Evolutionary conservation across 2,329 filamentous ascomycete genomes (phyloP).

Genomic region (Colletotrichum tropicale): DNA sequence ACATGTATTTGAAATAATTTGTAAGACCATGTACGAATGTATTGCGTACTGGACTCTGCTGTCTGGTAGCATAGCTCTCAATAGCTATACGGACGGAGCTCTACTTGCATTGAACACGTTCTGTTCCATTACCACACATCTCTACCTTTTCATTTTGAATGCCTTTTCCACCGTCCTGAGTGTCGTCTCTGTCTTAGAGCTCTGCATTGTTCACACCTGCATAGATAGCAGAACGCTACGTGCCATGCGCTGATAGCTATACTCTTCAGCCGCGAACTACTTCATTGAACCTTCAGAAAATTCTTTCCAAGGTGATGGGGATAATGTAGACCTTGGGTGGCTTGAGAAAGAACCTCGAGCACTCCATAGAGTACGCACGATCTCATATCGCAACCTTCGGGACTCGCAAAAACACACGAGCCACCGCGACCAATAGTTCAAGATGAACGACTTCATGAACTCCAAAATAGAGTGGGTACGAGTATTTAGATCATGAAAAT

Average conservation of each 20-base stretch:
- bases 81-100: too few species aligned
- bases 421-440: too few species aligned
- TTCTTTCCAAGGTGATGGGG: neutral
- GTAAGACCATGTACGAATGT: neutral
- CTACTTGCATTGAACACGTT: too few species aligned
- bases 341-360: neutral
- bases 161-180: neutral
- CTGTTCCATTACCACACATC: too few species aligned
- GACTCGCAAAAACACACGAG: too few species aligned
- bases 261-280: accelerated
- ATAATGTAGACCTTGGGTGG: accelerated
- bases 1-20: accelerated
- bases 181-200: neutral
- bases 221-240: neutral
- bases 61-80: neutral
- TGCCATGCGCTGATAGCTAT: neutral
- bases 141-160: accelerated
- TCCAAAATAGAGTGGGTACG: too few species aligned
- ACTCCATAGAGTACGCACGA: too few species aligned
- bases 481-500: too few species aligned
- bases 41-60: neutral
- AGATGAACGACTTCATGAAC: too few species aligned
- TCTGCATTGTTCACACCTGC: neutral
- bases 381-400: too few species aligned
- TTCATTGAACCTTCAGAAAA: neutral